phyloP scores from a whole-genome alignment of 345 rosid genomes.

The Dimocarpus longan region DNA sequence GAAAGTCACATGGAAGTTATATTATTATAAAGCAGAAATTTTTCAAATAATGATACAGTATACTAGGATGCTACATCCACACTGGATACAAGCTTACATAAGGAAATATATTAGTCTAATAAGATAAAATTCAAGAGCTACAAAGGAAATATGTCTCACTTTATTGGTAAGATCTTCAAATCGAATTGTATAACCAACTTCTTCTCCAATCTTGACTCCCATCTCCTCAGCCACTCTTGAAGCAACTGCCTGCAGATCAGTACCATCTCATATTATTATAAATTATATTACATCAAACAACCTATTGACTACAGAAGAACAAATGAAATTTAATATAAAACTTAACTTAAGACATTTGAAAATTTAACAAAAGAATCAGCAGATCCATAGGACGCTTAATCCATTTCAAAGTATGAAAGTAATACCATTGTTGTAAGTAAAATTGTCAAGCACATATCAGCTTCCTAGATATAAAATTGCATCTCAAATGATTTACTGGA shows the following conservation, averaged over 20 bases:
- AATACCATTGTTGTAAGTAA: neutral
- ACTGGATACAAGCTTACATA: neutral
- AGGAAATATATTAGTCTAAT: slow-evolving; percentile 5
- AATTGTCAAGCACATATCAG: neutral
- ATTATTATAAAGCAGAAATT: neutral
- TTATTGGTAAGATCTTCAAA: slow-evolving; percentile 86
- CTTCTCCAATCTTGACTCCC: slow-evolving; percentile 94
- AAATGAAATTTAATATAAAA: neutral
- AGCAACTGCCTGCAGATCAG: slow-evolving; percentile 71
- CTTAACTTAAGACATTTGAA: neutral
- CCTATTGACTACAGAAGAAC: neutral
- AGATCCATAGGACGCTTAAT: neutral
- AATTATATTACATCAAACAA: neutral
- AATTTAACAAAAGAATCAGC: neutral
- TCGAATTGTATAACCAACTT: slow-evolving; percentile 92
- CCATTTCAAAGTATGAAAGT: neutral
- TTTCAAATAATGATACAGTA: neutral
- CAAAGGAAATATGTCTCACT: slow-evolving; percentile 43
- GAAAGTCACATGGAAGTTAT: neutral
- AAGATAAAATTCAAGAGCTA: neutral
- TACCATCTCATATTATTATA: slow-evolving; percentile 17
- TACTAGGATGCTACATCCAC: slow-evolving; percentile 5
- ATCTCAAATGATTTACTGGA: neutral
- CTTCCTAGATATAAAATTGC: neutral
- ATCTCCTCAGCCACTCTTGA: slow-evolving; percentile 96